Conservation (phyloP, 2,329 filamentous ascomycete genomes). For the Ophiostoma triangulosporum region DNA sequence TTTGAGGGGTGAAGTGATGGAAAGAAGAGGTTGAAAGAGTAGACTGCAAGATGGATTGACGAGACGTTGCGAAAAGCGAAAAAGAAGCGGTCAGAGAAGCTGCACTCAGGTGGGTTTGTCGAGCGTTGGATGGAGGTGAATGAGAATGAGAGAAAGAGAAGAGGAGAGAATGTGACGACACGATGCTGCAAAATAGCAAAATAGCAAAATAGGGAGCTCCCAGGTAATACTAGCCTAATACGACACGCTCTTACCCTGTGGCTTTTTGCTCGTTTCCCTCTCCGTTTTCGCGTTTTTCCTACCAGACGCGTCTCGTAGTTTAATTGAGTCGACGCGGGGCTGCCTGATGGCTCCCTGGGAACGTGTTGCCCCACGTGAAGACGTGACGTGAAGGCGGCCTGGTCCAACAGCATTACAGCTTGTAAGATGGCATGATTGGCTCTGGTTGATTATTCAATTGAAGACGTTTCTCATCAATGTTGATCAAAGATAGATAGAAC, state of each 20-base stretch:
- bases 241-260: constrained; percentile 10
- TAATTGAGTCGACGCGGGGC: constrained; percentile 15
- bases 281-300: constrained; percentile 12
- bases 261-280: background rate
- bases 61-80: background rate
- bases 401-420: background rate
- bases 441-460: no score
- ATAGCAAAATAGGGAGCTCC: background rate
- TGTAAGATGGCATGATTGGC: background rate
- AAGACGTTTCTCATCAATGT: no score
- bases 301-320: constrained; percentile 13
- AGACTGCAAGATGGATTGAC: no score
- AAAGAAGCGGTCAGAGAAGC: background rate
- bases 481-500: no score
- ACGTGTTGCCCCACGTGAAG: constrained; percentile 4
- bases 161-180: background rate
- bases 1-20: background rate
- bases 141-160: background rate
- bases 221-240: constrained; percentile 3
- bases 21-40: background rate
- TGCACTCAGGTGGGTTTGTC: background rate
- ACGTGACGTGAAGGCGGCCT: background rate
- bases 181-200: background rate
- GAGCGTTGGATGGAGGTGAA: background rate
- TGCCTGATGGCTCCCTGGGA: background rate